Percentiles rank a stretch among this genome's conserved stretches.
These are phyloP conservation scores for Phytophthora sansomeana DNA, from an alignment of 352 stramenopile genomes.

Conservation along the genomic window DNA sequence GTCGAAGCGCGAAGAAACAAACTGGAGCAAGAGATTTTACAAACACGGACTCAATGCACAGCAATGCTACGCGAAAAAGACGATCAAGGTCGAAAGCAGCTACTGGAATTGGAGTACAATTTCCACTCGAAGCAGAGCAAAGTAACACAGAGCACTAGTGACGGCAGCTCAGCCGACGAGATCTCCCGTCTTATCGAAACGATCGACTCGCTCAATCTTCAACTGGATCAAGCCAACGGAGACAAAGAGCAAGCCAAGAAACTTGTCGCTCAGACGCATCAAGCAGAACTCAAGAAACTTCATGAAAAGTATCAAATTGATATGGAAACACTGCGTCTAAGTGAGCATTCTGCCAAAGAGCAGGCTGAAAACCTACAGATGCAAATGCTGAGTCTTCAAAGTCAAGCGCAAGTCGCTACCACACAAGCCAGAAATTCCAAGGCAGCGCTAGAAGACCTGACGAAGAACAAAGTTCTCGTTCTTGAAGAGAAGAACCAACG, in stretches of 20 bases:
- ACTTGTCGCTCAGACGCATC: constrained; percentile 49
- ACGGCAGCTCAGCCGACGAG: constrained; percentile 41
- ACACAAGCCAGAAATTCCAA: constrained; percentile 64
- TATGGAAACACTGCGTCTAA: constrained; percentile 69
- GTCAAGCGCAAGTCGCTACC: constrained; percentile 56
- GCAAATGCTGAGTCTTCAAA: constrained; percentile 61
- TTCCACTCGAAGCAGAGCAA: constrained; percentile 51
- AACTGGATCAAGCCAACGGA: constrained; percentile 59
- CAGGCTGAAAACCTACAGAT: constrained; percentile 52
- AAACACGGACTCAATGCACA: constrained; percentile 48
- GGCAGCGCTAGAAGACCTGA: constrained; percentile 59
- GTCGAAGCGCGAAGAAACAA: constrained; percentile 45
- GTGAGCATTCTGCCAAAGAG: constrained; percentile 68
- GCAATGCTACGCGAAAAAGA: constrained; percentile 63
- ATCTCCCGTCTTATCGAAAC: constrained; percentile 73
- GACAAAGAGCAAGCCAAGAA: constrained; percentile 50
- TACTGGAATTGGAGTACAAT: constrained; percentile 57
- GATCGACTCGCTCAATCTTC: constrained; percentile 67
- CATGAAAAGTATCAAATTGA: constrained; percentile 75
- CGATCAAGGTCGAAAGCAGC: constrained; percentile 57
- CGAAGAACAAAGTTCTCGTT: constrained; percentile 49
- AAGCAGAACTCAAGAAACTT: constrained; percentile 64
- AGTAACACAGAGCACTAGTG: constrained; percentile 16
- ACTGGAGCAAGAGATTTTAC: constrained; percentile 55
- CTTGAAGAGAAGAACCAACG: constrained; percentile 77